These are phyloP conservation scores for Tetrahymena borealis DNA, from an alignment of 73 alveolate genomes.

Conservation along the genomic window DNA sequence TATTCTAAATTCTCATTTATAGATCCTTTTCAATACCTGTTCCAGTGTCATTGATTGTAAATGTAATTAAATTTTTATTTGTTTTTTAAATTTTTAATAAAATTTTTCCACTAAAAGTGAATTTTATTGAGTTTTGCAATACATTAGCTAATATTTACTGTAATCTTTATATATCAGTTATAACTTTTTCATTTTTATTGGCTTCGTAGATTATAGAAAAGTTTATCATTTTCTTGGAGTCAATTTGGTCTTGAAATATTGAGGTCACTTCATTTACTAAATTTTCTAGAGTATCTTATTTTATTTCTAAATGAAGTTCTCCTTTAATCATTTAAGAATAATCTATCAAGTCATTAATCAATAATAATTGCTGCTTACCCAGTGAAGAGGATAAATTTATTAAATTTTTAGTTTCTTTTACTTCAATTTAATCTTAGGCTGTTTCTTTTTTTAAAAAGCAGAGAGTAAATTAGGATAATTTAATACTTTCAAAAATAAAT, in stretches of 20 bases:
- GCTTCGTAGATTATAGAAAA: background rate
- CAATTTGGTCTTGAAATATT: background rate
- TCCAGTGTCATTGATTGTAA: background rate
- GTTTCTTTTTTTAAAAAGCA: background rate
- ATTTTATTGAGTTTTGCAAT: background rate
- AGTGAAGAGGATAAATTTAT: background rate
- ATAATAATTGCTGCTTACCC: background rate
- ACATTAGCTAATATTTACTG: background rate
- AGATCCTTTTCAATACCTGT: background rate
- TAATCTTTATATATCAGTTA: background rate
- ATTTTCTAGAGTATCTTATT: background rate
- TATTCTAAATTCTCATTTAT: background rate
- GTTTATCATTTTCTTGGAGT: background rate
- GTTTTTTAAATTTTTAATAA: background rate
- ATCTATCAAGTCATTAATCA: background rate
- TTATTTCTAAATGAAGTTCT: background rate
- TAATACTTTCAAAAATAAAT: too few relatives aligned
- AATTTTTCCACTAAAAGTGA: background rate
- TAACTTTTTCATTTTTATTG: background rate
- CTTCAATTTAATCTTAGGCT: background rate
- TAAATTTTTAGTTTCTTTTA: background rate
- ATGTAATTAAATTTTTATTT: background rate
- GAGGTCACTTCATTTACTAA: background rate
- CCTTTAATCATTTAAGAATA: background rate
- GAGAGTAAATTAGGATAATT: background rate